Conservation (phyloP, 371 early-diverging fungal genomes). For the Mucor velutinosus region DNA sequence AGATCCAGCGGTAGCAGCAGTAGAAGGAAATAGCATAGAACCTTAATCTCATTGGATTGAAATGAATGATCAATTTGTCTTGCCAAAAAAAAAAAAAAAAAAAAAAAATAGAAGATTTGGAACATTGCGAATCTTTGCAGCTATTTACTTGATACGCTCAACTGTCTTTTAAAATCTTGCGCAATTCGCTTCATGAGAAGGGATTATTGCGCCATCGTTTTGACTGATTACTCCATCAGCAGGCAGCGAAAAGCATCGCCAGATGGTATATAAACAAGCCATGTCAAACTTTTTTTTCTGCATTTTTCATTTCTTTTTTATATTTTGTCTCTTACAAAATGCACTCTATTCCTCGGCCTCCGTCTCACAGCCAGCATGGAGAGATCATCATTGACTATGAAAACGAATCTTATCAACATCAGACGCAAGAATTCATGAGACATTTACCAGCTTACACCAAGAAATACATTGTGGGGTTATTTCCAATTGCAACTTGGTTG, state of each 20-base stretch:
- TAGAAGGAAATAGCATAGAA: background rate
- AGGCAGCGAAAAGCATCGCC: background rate
- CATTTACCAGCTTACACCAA: conserved; percentile 35
- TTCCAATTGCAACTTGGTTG: conserved; percentile 77
- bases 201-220: conserved; percentile 19
- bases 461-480: conserved; percentile 40
- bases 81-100: too few species aligned
- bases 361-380: background rate
- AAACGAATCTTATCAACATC: conserved; percentile 25
- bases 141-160: conserved; percentile 1
- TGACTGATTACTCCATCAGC: conserved; percentile 10
- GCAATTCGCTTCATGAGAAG: conserved; percentile 1
- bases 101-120: conserved; percentile 7
- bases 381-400: conserved; percentile 46
- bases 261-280: background rate
- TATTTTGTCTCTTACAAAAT: background rate
- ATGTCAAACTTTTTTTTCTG: background rate
- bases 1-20: conserved; percentile 2
- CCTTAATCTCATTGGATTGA: background rate
- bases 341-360: conserved; percentile 1
- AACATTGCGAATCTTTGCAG: conserved; percentile 11
- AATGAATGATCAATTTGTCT: background rate
- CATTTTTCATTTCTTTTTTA: background rate
- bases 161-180: conserved; percentile 9
- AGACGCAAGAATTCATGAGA: conserved; percentile 28